Evolutionary conservation across 2,329 filamentous ascomycete genomes (phyloP).

Genomic region (Calonectria leucothoes): DNA sequence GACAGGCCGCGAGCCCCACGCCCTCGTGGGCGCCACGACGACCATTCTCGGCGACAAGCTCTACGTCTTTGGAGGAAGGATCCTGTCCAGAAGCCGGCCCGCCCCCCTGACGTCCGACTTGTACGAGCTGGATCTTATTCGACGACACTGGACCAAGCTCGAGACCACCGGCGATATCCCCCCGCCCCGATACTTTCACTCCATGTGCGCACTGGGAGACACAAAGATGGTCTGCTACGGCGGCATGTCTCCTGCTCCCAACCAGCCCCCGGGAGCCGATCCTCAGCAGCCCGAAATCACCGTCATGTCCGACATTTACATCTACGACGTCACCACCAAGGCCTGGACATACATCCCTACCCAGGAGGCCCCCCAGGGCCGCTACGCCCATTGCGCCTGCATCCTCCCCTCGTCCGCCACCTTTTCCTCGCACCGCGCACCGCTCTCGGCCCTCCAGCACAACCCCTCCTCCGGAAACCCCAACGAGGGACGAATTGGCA

Average conservation of each 20-base stretch:
- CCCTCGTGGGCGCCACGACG: slow-evolving; percentile 93
- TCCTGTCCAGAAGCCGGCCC: slow-evolving; percentile 85
- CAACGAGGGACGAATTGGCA: slow-evolving; percentile 88
- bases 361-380: slow-evolving; percentile 86
- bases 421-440: slow-evolving; percentile 86
- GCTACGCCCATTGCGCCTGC: slow-evolving; percentile 96
- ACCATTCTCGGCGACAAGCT: slow-evolving; percentile 95
- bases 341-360: slow-evolving; percentile 89
- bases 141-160: slow-evolving; percentile 92
- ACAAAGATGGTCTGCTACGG: slow-evolving; percentile 98
- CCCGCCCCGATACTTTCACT: slow-evolving; percentile 95
- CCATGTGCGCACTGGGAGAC: slow-evolving; percentile 91
- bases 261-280: slow-evolving; percentile 57
- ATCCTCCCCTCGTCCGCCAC: slow-evolving; percentile 89
- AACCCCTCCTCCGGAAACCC: slow-evolving; percentile 86
- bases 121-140: slow-evolving; percentile 92
- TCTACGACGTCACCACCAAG: slow-evolving; percentile 86
- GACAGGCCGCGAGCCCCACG: slow-evolving; percentile 90
- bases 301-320: slow-evolving; percentile 98
- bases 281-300: slow-evolving; percentile 84
- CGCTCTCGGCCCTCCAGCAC: slow-evolving; percentile 88
- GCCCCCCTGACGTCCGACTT: slow-evolving; percentile 86
- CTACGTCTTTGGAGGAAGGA: slow-evolving; percentile 94
- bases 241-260: slow-evolving; percentile 88
- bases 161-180: slow-evolving; percentile 88